Base-by-base conservation (phyloP, 768 basidiomycete species). In the Suillus hirtellus region DNA sequence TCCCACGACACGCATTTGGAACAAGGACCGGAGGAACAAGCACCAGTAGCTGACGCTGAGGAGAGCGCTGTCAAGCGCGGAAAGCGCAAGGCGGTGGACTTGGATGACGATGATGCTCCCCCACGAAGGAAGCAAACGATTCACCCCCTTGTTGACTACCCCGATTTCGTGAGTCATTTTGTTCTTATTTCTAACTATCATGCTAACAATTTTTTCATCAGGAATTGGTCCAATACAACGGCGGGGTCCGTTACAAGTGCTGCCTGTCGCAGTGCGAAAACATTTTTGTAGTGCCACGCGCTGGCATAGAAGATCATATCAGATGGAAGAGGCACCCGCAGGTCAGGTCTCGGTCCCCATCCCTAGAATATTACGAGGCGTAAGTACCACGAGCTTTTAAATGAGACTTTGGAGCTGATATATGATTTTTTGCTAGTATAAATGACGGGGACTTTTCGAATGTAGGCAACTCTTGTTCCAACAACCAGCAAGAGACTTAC, bases 41-140 rank as follows among this genome's bases (percentile, higher is more conserved):
- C 17, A 31, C 17, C 27, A 31, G 50, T 17, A 5, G 17, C 7
- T 3, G 27, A 7, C 24, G n/a, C 15, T 10, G 21, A 27, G 7
- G 24, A 49, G 4, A 54, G 54, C 15, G 7, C 24, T 24, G 49
- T 49, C 14, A 49, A 8, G 15, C 24, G 7, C 3, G 49, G 27
- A 10, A 52, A 52, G 50, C 50, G 50, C 27, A 52, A 52, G 50
- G 27, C 31, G 27, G 50, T 52, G 27, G 50, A 49, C 24, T 49
- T 31, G 15, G 8, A 52, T 31, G 24, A 31, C 5, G 8, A 9
- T 17, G 15, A 31, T 31, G 11, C 9, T 52, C 9, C 27, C 8
- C 19, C 34, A 7, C 31, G 1, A 42, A 21, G 42, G 5, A 40
- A 17, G 10, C 31, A 40, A 24, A 27, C 5, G 5, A 3, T 47